Conservation (phyloP, 2,329 filamentous ascomycete genomes). For the Fusarium setosum region DNA sequence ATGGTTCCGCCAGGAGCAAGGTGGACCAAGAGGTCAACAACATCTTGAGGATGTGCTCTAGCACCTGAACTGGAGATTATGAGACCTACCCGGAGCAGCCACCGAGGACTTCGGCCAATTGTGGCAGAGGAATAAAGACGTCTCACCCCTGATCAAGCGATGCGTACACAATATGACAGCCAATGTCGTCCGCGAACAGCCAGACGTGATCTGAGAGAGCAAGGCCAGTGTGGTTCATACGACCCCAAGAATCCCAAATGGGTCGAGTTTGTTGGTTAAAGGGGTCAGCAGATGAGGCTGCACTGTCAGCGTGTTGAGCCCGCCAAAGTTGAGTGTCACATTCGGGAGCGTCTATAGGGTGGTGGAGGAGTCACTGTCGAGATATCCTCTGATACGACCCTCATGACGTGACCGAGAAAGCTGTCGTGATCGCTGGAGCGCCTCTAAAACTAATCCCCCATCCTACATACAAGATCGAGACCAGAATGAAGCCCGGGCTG, state of each 20-base stretch:
- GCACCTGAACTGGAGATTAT: conserved; percentile 14
- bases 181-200: conserved; percentile 50
- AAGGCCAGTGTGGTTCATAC: conserved; percentile 58
- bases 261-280: conserved; percentile 53
- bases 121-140: conserved; percentile 58
- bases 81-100: conserved; percentile 25
- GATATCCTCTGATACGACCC: background rate
- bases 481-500: conserved; percentile 51
- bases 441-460: conserved; percentile 19
- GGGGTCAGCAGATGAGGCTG: conserved; percentile 74
- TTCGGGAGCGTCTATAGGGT: conserved; percentile 48
- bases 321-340: conserved; percentile 61
- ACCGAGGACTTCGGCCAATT: conserved; percentile 55
- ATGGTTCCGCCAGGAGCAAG: conserved; percentile 9
- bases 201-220: conserved; percentile 54
- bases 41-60: conserved; percentile 25
- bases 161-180: conserved; percentile 62
- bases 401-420: background rate
- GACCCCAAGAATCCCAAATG: background rate
- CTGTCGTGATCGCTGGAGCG: background rate
- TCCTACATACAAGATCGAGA: conserved; percentile 54
- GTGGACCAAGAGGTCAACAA: conserved; percentile 26
- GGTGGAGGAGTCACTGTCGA: background rate
- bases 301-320: conserved; percentile 62
- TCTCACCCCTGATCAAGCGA: conserved; percentile 53